Evolutionary conservation across 352 stramenopile genomes (phyloP), one percentile per base, ranked within the genome.

Genomic region (Pelagophyceae sp.): DNA sequence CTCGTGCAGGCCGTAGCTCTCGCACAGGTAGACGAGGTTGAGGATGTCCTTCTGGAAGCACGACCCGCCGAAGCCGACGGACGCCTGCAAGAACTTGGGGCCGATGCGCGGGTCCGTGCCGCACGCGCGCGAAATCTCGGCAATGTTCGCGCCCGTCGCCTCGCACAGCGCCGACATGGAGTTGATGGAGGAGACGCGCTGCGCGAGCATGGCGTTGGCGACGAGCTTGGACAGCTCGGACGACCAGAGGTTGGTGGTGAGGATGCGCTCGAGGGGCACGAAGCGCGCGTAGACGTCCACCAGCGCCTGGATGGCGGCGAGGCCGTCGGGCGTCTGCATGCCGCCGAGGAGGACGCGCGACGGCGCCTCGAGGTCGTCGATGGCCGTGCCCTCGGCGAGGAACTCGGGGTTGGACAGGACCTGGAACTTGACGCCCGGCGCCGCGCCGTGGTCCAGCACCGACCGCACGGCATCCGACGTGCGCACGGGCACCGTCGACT

Each of bases 31-130:
- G 50, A 99, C 96, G 27, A 99, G 85, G 87, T 99, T 99, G 11
- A 99, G 86, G 74, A 99, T 98, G 84, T 99, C 97, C 85, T 99
- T 99, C 85, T 98, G 95, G 89, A 99, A 99, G 86, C 94, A 99
- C 0, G 92, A 98, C 78, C 97, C 97, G 75, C 97, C 96, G 84
- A 99, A 99, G 67, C 97, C 97, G 64, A 99, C 94, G 0, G 93
- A 98, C 72, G 94, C 92, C 82, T 98, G 94, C 31, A 99, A 89
- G 86, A 99, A 99, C 74, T 96, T 93, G 81, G 85, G 88, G 75
- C 97, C 97, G 79, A 99, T 99, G 80, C 97, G 95, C 72, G 94
- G 91, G 83, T 99, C 97, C 31, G 95, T 96, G 50, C 96, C 96
- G 25, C 99, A 91, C 2, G 96, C 96, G 76, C 93, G 88, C 25